A percentile compares a stretch with the other conserved stretches of the same genome.
Evolutionary conservation across 768 basidiomycete species (phyloP).

Genomic region (Leccinum variicolor): DNA sequence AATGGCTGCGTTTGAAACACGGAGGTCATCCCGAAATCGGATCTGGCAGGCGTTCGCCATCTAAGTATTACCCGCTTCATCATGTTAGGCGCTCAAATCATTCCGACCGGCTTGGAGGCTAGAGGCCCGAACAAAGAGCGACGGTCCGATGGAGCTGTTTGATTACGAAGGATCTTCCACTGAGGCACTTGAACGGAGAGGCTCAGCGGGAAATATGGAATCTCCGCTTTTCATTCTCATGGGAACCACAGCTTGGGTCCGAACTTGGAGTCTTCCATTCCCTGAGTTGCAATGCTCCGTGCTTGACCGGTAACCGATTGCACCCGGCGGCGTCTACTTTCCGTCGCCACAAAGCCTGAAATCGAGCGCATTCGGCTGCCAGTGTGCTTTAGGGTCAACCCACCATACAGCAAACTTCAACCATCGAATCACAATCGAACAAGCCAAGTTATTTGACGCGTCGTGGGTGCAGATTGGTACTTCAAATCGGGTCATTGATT

Average conservation of each 20-base stretch:
- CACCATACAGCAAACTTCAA: background rate
- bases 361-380: background rate
- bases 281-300: background rate
- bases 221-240: conserved; percentile 7
- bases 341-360: background rate
- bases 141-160: background rate
- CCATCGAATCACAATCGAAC: background rate
- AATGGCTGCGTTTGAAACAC: background rate
- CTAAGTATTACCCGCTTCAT: background rate
- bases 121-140: background rate
- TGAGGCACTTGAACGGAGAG: background rate
- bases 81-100: background rate
- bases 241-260: conserved; percentile 1
- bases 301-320: background rate
- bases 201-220: background rate
- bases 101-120: background rate
- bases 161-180: background rate
- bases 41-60: background rate
- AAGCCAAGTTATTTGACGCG: background rate
- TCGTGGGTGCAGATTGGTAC: background rate
- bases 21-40: conserved; percentile 3
- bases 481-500: no score
- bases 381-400: background rate
- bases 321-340: background rate
- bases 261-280: conserved; percentile 11